Percentiles rank a stretch among this genome's conserved stretches.
Evolutionary conservation across 306 rosid species (phyloP).

Genomic region (Mimosa pudica): DNA sequence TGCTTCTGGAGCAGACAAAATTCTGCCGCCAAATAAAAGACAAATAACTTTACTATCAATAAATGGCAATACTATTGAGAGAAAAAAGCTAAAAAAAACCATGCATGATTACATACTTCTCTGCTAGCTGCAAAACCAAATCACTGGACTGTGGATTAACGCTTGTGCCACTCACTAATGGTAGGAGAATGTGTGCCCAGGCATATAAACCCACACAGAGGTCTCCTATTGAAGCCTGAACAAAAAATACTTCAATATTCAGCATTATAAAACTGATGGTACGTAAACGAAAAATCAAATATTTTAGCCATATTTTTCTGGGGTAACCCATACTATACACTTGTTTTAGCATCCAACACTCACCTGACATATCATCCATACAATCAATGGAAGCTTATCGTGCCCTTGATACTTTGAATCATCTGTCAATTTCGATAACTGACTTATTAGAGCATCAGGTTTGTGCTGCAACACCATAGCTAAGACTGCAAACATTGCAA

Average conservation of each 20-base stretch:
- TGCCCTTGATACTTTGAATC: slow-evolving; percentile 82
- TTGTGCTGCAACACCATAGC: slow-evolving; percentile 85
- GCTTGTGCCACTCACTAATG: slow-evolving; percentile 68
- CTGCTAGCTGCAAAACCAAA: slow-evolving; percentile 82
- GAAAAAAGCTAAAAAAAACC: neutral
- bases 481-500: slow-evolving; percentile 80
- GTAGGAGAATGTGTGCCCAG: slow-evolving; percentile 82
- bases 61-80: neutral
- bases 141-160: slow-evolving; percentile 88
- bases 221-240: slow-evolving; percentile 77
- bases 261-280: slow-evolving; percentile 29
- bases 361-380: slow-evolving; percentile 89
- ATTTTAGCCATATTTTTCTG: slow-evolving; percentile 4
- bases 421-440: slow-evolving; percentile 71
- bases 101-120: slow-evolving; percentile 53
- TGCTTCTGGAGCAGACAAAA: slow-evolving; percentile 85
- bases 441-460: slow-evolving; percentile 69
- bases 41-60: slow-evolving; percentile 9
- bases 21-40: slow-evolving; percentile 52
- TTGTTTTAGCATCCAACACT: slow-evolving; percentile 30
- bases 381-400: slow-evolving; percentile 80
- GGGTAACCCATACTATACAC: neutral
- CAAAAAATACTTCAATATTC: slow-evolving; percentile 26
- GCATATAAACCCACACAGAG: slow-evolving; percentile 82
- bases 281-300: neutral